These are phyloP conservation scores for Starmerella apis DNA, from an alignment of 805 yeast genomes.

Conservation along the genomic window DNA sequence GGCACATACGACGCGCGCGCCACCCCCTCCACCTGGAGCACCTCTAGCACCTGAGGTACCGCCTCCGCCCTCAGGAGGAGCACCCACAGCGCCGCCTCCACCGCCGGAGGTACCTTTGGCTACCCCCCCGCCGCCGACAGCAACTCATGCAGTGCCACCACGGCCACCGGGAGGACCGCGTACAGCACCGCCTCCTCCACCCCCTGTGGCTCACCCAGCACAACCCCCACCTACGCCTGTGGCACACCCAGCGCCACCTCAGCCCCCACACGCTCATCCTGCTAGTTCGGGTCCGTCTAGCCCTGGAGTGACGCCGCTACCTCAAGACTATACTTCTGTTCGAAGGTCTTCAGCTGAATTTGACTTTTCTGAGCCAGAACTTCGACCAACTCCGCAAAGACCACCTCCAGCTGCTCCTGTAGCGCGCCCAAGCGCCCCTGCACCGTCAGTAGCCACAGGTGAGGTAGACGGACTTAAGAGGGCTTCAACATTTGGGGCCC, in stretches of 20 bases:
- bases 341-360: neutral
- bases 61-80: no score
- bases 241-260: neutral
- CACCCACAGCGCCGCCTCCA: no score
- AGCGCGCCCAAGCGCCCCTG: constrained; percentile 9
- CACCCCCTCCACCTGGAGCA: constrained; percentile 3
- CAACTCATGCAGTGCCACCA: constrained; percentile 18
- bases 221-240: neutral
- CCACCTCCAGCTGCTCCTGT: constrained; percentile 4
- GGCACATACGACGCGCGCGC: constrained; percentile 1
- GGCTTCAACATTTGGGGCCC: constrained; percentile 1
- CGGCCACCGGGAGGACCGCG: neutral
- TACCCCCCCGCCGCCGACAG: no score
- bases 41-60: constrained; percentile 14
- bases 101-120: no score
- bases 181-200: neutral
- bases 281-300: constrained; percentile 4
- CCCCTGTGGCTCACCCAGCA: neutral
- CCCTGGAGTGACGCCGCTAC: neutral
- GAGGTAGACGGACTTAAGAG: constrained; percentile 20
- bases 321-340: constrained; percentile 8
- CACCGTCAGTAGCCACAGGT: constrained; percentile 12
- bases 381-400: neutral
- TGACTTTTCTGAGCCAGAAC: neutral
- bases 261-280: constrained; percentile 1